Base-by-base conservation (phyloP, 306 rosid species). In the Castanea mollissima region DNA sequence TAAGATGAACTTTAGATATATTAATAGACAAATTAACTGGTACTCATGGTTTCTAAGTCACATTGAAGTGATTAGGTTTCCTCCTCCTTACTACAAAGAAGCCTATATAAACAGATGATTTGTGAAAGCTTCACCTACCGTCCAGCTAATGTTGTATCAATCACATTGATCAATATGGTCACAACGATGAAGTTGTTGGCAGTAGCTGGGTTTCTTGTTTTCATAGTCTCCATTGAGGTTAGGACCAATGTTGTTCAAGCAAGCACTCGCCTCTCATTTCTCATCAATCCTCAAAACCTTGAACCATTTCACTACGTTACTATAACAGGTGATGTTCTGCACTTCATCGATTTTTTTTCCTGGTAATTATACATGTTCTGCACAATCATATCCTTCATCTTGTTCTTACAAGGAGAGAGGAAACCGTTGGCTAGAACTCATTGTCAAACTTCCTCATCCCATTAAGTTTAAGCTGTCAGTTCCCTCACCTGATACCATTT, bases 301-400 rank as follows among this genome's bases (percentile, higher is more conserved):
- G 89, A 89, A 74, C 74, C 86, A 35, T 76, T 80, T 49, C 84
- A 69, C 27, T 94, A 71, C 73, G 90, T 89, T 35, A 88, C 93
- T 2, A 19, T 94, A 38, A 83, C 90, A 94, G 96, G 97, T 94
- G 76, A 78, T 54, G 54, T 21, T 32, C 52, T 34, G 35, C 74
- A 55, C 54, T 19, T 67, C 25, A 6, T 34, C 52, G 1, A 7
- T 41, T 41, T 7, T 7, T 8, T 2, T 41, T 41, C 46, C 46
- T 41, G 46, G 46, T 41, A 41, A 2, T 41, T 41, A 41, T 41
- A 2, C 46, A 41, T 41, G 46, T 41, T 7, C 46, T 41, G 54
- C 54, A 49, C 54, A 12, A 12, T 13, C 54, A 10, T 10, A 49
- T 13, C 14, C 1, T 49, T 49, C 54, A 49, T 13, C 16, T 3